Evolutionary conservation across 2,329 filamentous ascomycete genomes (phyloP), one percentile per base, ranked within the genome.

Genomic region (Coniochaeta prunicola): DNA sequence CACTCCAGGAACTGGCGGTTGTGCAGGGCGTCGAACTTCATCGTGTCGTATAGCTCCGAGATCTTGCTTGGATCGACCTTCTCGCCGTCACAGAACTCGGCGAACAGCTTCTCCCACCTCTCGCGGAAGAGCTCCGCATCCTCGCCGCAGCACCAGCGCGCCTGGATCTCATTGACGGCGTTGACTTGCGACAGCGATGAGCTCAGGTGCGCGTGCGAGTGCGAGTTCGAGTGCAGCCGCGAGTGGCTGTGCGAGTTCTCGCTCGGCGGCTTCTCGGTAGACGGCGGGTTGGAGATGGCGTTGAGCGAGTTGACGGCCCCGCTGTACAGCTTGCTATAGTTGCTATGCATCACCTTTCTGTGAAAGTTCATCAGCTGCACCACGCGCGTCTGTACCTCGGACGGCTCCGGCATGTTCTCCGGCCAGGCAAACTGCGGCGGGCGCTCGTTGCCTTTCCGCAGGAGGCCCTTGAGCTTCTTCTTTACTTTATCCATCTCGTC

Each of bases 401-500:
- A 96, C 2, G 94, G 94, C 70, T 99, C 94, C 1, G 92, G 91
- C 75, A 94, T 94, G 64, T 94, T 93, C 45, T 91, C 86, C 1
- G 94, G 94, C 94, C 94, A 99, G n/a, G 94, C 91, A 70, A 99
- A 99, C 68, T 99, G 92, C 19, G 93, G 87, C 10, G 94, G 94
- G 1, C 93, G 90, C 68, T 94, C 90, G 62, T 92, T 91, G n/a
- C 93, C 94, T 72, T 96, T 90, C 31, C 94, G 87, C 59, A 99
- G 75, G 21, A 99, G 80, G 1, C 91, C 88, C 76, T 99, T 99
- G 30, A 99, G 82, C 84, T 96, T 97, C 83, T 99, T 99, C 81
- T 99, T 99, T 59, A 99, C 94, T 74, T 96, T 97, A 75, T 99
- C 96, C 90, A 97, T 99, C 69, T 96, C 92, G 71, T 99, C 94